These are phyloP conservation scores for Colletotrichum abscissum DNA, from an alignment of 2,329 filamentous ascomycete genomes.

Conservation along the genomic window DNA sequence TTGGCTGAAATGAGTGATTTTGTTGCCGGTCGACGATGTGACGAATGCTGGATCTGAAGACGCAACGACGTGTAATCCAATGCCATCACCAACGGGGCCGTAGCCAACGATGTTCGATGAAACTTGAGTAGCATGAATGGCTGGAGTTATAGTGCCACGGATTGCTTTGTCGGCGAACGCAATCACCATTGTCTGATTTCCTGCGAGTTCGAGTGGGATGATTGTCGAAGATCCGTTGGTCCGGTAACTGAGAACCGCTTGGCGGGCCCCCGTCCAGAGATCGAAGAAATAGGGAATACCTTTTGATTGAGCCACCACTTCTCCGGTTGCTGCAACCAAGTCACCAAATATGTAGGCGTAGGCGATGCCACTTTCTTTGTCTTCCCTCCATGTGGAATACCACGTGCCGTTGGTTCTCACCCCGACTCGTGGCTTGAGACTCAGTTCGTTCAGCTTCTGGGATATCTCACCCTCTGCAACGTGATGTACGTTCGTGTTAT, in stretches of 20 bases:
- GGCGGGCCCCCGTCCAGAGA: constrained; percentile 14
- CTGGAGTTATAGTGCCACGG: neutral
- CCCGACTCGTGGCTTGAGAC: constrained; percentile 4
- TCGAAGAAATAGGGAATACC: constrained; percentile 14
- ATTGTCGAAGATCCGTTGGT: neutral
- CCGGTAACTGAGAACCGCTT: constrained; percentile 11
- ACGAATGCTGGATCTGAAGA: neutral
- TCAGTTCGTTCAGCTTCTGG: neutral
- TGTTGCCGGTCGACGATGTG: no score
- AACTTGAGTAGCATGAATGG: neutral
- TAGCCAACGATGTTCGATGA: constrained; percentile 1
- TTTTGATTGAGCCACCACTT: neutral
- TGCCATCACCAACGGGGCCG: no score
- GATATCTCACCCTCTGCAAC: constrained; percentile 4
- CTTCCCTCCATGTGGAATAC: constrained; percentile 24
- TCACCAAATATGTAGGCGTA: constrained; percentile 25
- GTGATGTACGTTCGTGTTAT: neutral
- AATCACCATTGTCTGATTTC: constrained; percentile 23
- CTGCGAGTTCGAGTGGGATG: constrained; percentile 16
- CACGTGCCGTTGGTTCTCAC: constrained; percentile 6
- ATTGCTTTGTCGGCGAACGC: neutral
- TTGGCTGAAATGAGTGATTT: neutral
- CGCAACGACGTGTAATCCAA: neutral
- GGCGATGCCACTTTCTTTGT: neutral
- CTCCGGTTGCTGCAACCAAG: neutral